Evolutionary conservation across 768 basidiomycete genomes (phyloP), one percentile per base, ranked within the genome.

Genomic region (Naganishia friedmannii): DNA sequence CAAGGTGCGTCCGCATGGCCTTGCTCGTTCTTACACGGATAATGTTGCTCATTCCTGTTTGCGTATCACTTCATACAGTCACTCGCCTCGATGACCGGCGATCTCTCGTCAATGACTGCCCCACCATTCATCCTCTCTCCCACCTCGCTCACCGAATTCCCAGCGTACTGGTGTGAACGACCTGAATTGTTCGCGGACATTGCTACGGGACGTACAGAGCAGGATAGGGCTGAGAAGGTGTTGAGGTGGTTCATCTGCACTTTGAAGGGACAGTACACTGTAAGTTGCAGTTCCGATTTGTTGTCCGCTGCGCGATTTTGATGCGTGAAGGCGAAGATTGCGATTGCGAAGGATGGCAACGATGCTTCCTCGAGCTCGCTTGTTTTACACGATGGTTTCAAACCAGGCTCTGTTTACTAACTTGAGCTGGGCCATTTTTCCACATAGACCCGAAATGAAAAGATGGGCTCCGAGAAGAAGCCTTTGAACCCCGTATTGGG

Each of bases 381-480:
- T 17, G 42, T 8, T 15, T 5, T 2, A 15, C 7, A 42, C 15
- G 2, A 42, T 17, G 15, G 7, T 15, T 15, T 15, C 42, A 15
- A 42, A 42, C 2, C 15, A 42, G 7, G 15, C 2, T 8, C 31
- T 65, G 53, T 66, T 71, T 37, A 56, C 12, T 21, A 9, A 29
- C 31, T 34, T 28, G 15, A 23, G 4, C 7, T 42, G 7, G 15
- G 15, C 9, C 55, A 1, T 70, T 21, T 7, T 51, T 4, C n/a
- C 21, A 2, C 1, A 51, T 80, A 97, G 51, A 92, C 92, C 21
- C 85, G 94, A 58, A 97, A 97, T 76, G 93, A 96, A 83, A 88
- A 89, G 73, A 89, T 93, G 87, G 95, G 95, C 17, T 92, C 91
- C 0, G 94, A 98, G 86, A 98, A 98, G 85, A 98, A 98, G 92